Percentiles rank a stretch among this genome's conserved stretches.
Evolutionary conservation across 345 rosid genomes (phyloP).

Genomic region (Populus simonii): DNA sequence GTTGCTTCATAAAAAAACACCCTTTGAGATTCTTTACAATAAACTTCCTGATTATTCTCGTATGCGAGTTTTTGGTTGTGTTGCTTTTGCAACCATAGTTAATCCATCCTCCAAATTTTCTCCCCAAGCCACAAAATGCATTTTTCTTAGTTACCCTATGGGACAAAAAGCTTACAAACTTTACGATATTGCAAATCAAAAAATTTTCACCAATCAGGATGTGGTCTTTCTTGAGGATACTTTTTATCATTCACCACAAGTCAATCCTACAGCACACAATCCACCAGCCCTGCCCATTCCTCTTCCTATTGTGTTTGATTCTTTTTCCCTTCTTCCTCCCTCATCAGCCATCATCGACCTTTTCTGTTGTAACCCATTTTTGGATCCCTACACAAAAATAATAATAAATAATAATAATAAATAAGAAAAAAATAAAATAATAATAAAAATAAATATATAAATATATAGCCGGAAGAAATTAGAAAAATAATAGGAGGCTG

Average conservation of each 20-base stretch:
- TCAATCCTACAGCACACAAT: not conserved
- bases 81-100: not conserved
- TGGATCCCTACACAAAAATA: too few species aligned
- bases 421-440: too few species aligned
- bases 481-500: too few species aligned
- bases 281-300: not conserved
- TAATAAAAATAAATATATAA: too few species aligned
- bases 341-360: too few species aligned
- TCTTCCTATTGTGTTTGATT: not conserved
- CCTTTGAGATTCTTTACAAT: too few species aligned
- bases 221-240: not conserved
- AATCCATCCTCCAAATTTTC: not conserved
- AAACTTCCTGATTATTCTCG: too few species aligned
- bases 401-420: too few species aligned
- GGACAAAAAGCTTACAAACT: not conserved
- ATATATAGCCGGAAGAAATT: too few species aligned
- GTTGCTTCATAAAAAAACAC: too few species aligned
- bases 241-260: not conserved
- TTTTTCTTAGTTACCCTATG: not conserved
- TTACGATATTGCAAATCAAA: not conserved
- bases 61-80: not conserved
- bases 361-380: too few species aligned
- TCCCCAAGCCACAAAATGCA: not conserved
- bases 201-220: not conserved
- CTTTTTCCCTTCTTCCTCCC: too few species aligned